Percentiles rank a stretch among this genome's conserved stretches.
Conservation (phyloP, 148 eudicot genomes). For the Rhododendron molle region DNA sequence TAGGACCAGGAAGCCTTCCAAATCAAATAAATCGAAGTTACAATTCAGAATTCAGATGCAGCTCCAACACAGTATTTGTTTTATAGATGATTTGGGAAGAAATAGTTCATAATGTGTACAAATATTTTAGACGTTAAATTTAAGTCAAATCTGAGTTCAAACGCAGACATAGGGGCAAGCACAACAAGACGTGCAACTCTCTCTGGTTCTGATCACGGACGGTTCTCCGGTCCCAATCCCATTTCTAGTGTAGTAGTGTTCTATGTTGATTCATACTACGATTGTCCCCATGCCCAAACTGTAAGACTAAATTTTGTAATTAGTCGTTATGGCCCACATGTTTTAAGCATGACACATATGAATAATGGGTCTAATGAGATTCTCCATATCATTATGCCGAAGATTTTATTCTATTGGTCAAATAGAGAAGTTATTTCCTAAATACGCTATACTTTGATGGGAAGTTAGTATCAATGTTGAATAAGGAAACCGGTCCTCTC, state of each 20-base stretch:
- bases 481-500: no score
- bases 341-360: no score
- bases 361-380: no score
- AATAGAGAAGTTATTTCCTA: no score
- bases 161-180: not conserved
- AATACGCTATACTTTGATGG: no score
- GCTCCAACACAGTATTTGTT: not conserved
- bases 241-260: not conserved
- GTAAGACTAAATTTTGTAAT: no score
- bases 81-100: not conserved
- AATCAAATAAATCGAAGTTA: not conserved
- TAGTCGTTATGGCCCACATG: no score
- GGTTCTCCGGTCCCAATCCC: not conserved
- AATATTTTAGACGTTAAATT: not conserved
- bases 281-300: not conserved
- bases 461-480: no score
- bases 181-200: not conserved
- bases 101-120: not conserved
- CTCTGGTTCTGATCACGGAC: not conserved
- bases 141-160: not conserved
- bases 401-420: no score
- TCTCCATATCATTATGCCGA: no score
- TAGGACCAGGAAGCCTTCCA: not conserved
- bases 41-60: not conserved
- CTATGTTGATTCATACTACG: not conserved